phyloP scores from a whole-genome alignment of 2,329 filamentous ascomycete genomes.

The Graphilbum fragrans region DNA sequence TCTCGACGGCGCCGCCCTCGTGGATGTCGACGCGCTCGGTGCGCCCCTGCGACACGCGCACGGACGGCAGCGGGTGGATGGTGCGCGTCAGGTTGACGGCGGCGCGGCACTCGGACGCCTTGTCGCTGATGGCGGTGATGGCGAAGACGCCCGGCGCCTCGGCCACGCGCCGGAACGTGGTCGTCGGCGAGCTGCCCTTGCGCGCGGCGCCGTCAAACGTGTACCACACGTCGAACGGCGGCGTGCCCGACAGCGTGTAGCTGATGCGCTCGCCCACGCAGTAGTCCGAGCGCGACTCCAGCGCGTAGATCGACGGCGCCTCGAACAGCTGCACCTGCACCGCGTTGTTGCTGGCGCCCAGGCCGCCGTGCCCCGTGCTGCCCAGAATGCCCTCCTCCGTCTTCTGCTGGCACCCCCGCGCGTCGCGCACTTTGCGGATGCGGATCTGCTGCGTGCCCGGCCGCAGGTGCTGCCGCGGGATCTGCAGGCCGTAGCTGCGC shows the following conservation, averaged over 20 bases:
- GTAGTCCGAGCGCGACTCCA: constrained; percentile 77
- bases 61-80: constrained; percentile 87
- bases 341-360: constrained; percentile 35
- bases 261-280: constrained; percentile 92
- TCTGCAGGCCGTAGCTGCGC: constrained; percentile 64
- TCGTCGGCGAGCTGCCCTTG: constrained; percentile 67
- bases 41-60: constrained; percentile 75
- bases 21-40: constrained; percentile 84
- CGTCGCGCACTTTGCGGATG: constrained; percentile 81
- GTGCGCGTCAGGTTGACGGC: constrained; percentile 65
- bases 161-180: constrained; percentile 84
- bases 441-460: constrained; percentile 82
- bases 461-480: constrained; percentile 74
- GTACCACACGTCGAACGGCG: constrained; percentile 89
- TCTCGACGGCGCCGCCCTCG: constrained; percentile 87
- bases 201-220: constrained; percentile 68
- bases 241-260: constrained; percentile 80
- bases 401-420: constrained; percentile 72
- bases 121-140: constrained; percentile 79
- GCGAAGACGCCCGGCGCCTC: constrained; percentile 82
- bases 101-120: constrained; percentile 77
- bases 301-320: constrained; percentile 77
- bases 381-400: constrained; percentile 4
- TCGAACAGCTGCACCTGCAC: constrained; percentile 91
- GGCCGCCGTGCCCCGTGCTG: constrained; percentile 43